These are phyloP conservation scores for Hura crepitans DNA, from an alignment of 441 rosid genomes.

Conservation along the genomic window DNA sequence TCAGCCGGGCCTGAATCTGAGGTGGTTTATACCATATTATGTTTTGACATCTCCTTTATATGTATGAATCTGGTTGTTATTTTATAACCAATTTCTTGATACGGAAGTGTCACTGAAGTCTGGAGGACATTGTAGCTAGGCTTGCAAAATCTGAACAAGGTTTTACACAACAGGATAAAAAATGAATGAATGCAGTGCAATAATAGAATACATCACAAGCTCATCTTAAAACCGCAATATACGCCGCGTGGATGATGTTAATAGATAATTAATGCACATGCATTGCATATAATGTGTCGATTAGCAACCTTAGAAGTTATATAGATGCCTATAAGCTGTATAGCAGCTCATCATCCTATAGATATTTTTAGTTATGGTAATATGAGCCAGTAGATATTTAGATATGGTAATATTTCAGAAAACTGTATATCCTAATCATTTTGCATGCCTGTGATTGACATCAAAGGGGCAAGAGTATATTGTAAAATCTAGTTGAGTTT, in stretches of 20 bases:
- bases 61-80: neutral
- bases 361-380: too few relatives aligned
- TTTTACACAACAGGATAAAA: neutral
- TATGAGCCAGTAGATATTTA: neutral
- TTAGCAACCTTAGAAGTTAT: neutral
- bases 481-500: neutral
- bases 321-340: neutral
- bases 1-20: neutral
- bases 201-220: neutral
- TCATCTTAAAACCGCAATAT: neutral
- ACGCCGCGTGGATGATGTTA: neutral
- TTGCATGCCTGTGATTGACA: neutral
- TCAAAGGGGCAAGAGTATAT: neutral
- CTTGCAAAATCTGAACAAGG: neutral
- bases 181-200: neutral
- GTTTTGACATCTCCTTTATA: neutral
- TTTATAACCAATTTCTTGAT: neutral
- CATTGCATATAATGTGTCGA: neutral
- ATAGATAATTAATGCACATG: neutral
- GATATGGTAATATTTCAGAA: too few relatives aligned
- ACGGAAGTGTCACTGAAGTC: neutral
- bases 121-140: neutral
- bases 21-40: neutral
- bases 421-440: neutral
- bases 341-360: neutral